A percentile compares a stretch with the other conserved stretches of the same genome.
These are phyloP conservation scores for Kodamaea suecica DNA, from an alignment of 1,139 yeast genomes.

Conservation along the genomic window DNA sequence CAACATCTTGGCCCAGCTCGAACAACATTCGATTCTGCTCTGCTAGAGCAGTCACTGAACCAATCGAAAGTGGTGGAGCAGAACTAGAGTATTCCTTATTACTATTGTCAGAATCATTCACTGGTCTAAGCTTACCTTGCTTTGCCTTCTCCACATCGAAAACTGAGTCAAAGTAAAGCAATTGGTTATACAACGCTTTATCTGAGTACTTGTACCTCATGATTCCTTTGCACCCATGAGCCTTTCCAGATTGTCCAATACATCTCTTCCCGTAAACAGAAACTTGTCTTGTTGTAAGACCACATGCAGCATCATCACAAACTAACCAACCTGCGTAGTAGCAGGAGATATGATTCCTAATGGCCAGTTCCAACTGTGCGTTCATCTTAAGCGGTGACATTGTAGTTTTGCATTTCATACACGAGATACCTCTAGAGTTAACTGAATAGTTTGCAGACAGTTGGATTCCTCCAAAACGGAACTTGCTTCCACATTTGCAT, in stretches of 20 bases:
- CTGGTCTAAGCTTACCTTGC: constrained; percentile 50
- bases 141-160: constrained; percentile 85
- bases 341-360: constrained; percentile 65
- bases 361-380: constrained; percentile 67
- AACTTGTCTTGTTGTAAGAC: constrained; percentile 74
- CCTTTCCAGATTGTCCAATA: constrained; percentile 59
- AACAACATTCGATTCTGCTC: constrained; percentile 76
- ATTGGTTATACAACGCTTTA: constrained; percentile 80
- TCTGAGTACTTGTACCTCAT: constrained; percentile 78
- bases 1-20: constrained; percentile 55
- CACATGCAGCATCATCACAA: constrained; percentile 87
- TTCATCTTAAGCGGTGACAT: constrained; percentile 57
- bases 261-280: constrained; percentile 90
- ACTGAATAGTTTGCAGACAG: constrained; percentile 58
- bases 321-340: constrained; percentile 84
- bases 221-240: constrained; percentile 76
- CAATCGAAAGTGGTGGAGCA: constrained; percentile 39
- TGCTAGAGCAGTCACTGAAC: constrained; percentile 67
- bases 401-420: constrained; percentile 54
- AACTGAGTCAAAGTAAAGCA: constrained; percentile 71
- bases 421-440: constrained; percentile 67
- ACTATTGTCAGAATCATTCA: constrained; percentile 22
- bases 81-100: constrained; percentile 26
- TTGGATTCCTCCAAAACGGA: constrained; percentile 72
- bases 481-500: constrained; percentile 63